These are phyloP conservation scores for Ophiostoma himal-ulmi DNA, from an alignment of 2,329 filamentous ascomycete species.

Conservation along the genomic window DNA sequence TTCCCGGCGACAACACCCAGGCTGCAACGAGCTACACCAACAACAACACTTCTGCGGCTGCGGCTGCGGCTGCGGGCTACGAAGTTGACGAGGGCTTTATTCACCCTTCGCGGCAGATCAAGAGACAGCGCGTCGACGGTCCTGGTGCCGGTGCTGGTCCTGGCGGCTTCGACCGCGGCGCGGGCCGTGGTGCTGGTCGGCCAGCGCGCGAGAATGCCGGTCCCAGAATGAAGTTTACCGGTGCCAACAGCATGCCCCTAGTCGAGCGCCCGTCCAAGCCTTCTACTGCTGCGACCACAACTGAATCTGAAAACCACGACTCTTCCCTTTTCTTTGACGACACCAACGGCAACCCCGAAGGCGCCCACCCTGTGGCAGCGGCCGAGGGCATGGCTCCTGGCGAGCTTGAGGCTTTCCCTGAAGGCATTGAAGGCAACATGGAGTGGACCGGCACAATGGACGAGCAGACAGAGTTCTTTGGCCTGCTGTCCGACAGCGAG, in stretches of 20 bases:
- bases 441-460: conserved; percentile 43
- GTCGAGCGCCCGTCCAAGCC: not conserved
- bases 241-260: conserved; percentile 21
- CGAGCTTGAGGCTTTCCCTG: conserved; percentile 8
- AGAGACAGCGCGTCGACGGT: conserved; percentile 10
- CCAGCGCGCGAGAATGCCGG: not conserved
- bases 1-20: conserved; percentile 3
- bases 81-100: conserved; percentile 6
- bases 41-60: not conserved
- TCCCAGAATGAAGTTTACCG: conserved; percentile 14
- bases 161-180: not conserved
- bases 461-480: conserved; percentile 67
- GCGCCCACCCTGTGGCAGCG: not conserved
- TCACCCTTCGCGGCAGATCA: conserved; percentile 10
- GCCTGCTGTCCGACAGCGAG: conserved; percentile 85
- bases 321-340: conserved; percentile 15
- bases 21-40: not conserved
- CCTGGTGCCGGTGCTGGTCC: not conserved
- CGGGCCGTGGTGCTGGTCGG: not conserved
- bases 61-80: not conserved
- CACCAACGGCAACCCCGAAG: not conserved
- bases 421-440: conserved; percentile 32
- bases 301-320: not conserved
- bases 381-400: not conserved
- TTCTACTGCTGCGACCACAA: not conserved